Base-by-base conservation (phyloP, 257 asterid genomes). In the Solanum rostratum region DNA sequence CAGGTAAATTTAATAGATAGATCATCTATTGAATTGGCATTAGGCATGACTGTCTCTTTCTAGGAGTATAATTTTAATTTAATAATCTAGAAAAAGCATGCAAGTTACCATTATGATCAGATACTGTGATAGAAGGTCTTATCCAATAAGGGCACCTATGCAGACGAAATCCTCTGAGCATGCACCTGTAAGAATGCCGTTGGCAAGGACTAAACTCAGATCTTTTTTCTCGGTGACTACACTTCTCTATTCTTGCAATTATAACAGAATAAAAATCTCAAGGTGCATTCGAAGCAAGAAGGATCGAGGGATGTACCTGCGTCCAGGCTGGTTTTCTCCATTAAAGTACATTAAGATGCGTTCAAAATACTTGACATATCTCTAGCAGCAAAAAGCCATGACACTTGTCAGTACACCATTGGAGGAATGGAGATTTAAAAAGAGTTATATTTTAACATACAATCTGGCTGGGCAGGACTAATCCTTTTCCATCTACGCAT, bases 301-400 rank as follows among this genome's bases (percentile, higher is more conserved):
- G 82, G 82, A 49, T 76, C 24, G 7, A 86, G 66, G 76, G 12
- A 76, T 85, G 71, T 88, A 97, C 99, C 99, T 94, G 84, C 98
- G 99, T 20, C 96, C 99, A 22, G 99, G 97, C 91, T 92, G 99
- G 91, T 93, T 91, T 92, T 95, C 98, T 86, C 99, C 99, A 80
- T 95, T 95, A 94, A 94, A 95, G 92, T 95, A 92, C 81, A 91
- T 89, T 88, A 94, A 83, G 86, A 88, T 85, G 65, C 98, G 99
- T 88, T 97, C 99, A 37, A 95, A 97, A 90, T 96, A 96, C 90
- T 96, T 96, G 91, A 96, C 99, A 87, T 96, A 96, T 89, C 99
- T 92, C 99, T 97, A 79, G 9, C 49, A 79, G 24, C 15, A 87
- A 85, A 84, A 63, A 87, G 85, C 82, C 63, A 76, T 16, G 7